Evolutionary conservation across 805 yeast genomes (phyloP).

Genomic region (Wickerhamiella dianesei): DNA sequence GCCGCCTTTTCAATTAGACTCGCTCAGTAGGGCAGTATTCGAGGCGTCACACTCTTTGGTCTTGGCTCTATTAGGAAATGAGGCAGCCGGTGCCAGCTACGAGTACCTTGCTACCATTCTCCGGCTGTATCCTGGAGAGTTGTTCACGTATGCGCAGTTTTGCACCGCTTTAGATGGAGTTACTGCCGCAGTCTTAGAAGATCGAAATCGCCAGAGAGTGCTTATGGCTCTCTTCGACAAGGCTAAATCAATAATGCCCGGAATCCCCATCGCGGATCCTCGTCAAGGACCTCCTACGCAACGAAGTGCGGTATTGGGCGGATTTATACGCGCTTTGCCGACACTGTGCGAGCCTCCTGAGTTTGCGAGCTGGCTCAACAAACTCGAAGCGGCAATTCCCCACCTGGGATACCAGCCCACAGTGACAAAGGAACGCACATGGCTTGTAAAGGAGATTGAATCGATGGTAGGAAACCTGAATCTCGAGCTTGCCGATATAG

Average conservation of each 20-base stretch:
- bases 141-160: slow-evolving; percentile 41
- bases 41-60: slow-evolving; percentile 57
- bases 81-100: slow-evolving; percentile 20
- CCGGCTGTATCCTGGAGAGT: slow-evolving; percentile 39
- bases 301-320: slow-evolving; percentile 36
- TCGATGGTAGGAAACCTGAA: slow-evolving; percentile 15
- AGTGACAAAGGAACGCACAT: slow-evolving; percentile 12
- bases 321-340: slow-evolving; percentile 41
- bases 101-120: slow-evolving; percentile 36
- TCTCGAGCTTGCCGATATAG: slow-evolving; percentile 20
- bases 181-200: slow-evolving; percentile 34
- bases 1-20: slow-evolving; percentile 20
- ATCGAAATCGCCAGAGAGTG: slow-evolving; percentile 27
- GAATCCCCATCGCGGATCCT: slow-evolving; percentile 25
- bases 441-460: slow-evolving; percentile 13
- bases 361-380: slow-evolving; percentile 36
- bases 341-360: slow-evolving; percentile 32
- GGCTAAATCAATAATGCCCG: slow-evolving; percentile 24
- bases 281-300: slow-evolving; percentile 22
- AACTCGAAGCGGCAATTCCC: slow-evolving; percentile 24
- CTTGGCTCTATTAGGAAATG: slow-evolving; percentile 24
- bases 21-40: slow-evolving; percentile 18
- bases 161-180: slow-evolving; percentile 33
- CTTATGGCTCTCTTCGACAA: slow-evolving; percentile 31
- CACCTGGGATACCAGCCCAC: slow-evolving; percentile 18